Conservation (phyloP, 495 filamentous ascomycete species). For the Clavariopsis aquatica region DNA sequence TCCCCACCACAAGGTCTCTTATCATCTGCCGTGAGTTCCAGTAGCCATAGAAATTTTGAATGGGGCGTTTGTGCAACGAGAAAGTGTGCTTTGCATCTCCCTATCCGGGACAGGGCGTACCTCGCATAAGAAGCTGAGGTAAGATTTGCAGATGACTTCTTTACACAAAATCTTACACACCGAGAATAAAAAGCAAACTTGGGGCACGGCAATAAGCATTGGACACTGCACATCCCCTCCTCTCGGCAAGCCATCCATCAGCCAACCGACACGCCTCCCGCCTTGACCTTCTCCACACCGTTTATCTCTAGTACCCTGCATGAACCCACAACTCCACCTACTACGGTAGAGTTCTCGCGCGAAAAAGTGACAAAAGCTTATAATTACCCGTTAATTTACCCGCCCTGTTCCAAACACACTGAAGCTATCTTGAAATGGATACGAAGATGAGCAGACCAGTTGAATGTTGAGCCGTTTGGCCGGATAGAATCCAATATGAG, state of each 20-base stretch:
- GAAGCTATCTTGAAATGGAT: neutral
- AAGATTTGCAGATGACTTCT: neutral
- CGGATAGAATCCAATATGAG: neutral
- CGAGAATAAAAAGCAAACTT: neutral
- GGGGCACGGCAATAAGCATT: neutral
- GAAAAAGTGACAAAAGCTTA: conserved; percentile 3
- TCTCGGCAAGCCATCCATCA: neutral
- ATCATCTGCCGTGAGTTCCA: neutral
- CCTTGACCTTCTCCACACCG: neutral
- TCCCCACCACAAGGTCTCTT: conserved; percentile 3
- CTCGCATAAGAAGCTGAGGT: neutral
- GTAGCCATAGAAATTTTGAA: neutral
- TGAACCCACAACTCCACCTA: neutral
- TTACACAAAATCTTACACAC: no score
- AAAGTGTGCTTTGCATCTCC: neutral
- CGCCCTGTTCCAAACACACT: neutral
- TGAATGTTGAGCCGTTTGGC: conserved; percentile 2
- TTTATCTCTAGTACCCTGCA: no score
- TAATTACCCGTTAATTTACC: conserved; percentile 34
- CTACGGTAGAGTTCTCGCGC: neutral
- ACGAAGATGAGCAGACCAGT: neutral
- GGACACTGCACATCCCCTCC: neutral
- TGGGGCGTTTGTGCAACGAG: neutral
- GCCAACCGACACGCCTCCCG: neutral
- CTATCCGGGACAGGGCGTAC: neutral